Conservation (phyloP, 2,329 filamentous ascomycete species). For the Xylaria polymorpha region DNA sequence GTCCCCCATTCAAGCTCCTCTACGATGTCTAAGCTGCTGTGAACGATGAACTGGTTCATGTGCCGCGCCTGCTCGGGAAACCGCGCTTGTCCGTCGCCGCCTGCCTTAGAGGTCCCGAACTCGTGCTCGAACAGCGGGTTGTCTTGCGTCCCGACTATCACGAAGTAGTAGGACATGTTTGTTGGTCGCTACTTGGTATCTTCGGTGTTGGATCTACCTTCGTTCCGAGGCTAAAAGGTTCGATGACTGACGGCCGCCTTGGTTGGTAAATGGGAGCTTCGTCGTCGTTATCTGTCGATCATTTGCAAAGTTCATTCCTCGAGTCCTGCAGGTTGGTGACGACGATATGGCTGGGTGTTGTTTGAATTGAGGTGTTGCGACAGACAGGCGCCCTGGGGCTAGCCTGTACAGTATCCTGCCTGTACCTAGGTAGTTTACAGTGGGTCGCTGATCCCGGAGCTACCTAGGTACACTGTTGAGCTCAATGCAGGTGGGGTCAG, state of each 20-base stretch:
- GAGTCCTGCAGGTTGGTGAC: conserved; percentile 3
- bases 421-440: conserved; percentile 9
- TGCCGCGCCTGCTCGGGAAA: conserved; percentile 90
- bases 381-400: not conserved
- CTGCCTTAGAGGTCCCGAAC: conserved; percentile 95
- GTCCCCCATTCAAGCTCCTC: conserved; percentile 96
- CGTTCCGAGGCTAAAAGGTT: not conserved
- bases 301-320: conserved; percentile 30
- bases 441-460: conserved; percentile 4
- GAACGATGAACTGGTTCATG: conserved; percentile 97
- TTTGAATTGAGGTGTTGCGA: conserved; percentile 9
- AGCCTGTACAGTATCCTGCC: too few relatives aligned
- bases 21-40: conserved; percentile 92
- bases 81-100: conserved; percentile 90
- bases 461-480: not conserved
- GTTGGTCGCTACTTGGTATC: not conserved
- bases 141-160: conserved; percentile 94
- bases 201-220: conserved; percentile 6
- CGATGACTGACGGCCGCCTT: not conserved
- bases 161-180: conserved; percentile 97
- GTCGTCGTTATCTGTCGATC: conserved; percentile 41
- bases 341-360: conserved; percentile 3
- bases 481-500: conserved; percentile 21
- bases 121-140: conserved; percentile 97
- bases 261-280: not conserved